Base-by-base conservation (phyloP, 2,329 filamentous ascomycete species). In the Phyllosticta citriasiana region DNA sequence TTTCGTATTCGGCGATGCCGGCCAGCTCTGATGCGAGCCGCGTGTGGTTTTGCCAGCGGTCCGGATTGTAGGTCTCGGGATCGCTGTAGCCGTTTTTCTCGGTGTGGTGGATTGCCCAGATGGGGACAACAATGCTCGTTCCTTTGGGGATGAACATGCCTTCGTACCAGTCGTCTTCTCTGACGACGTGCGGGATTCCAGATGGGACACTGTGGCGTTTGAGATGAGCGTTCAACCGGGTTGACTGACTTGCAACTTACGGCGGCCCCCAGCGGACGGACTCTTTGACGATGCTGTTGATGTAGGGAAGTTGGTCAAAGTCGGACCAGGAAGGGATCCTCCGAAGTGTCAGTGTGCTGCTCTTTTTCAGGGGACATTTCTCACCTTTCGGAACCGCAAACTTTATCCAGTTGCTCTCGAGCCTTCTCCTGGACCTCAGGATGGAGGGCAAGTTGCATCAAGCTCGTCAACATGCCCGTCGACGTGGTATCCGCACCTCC, bases 131-230 rank as follows among this genome's bases (percentile, higher is more conserved):
- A 14, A 77, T 65, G 6, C 70, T 71, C 1, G 71, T 71, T 1
- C 71, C 74, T 53, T 73, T 75, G 3, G 77, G 77, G 27, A 79
- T 71, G 8, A 69, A 66, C 26, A 73, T 73, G 24, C 75, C 77
- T 54, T 76, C 73, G 55, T 76, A 70, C 64, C 66, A 70, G 60
- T 76, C 74, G 52, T 71, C 70, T 63, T 67, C 55, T 1, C 26
- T 68, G 16, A 58, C 65, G 14, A 65, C 60, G 61, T 70, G 67
- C 1, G 68, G 68, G 14, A 71, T n/a, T 0, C 62, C 63, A 16
- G 53, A 33, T 2, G 63, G 53, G 63, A 68, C 52, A 9, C 60
- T 64, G 53, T n/a, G 0, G 6, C 3, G 19, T 14, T 26, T 24
- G 53, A 27, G 33, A 40, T n/a, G 2, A 14, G 9, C 8, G 6